phyloP scores from a whole-genome alignment of 768 basidiomycete genomes.

The Pulveroboletus ravenelii region DNA sequence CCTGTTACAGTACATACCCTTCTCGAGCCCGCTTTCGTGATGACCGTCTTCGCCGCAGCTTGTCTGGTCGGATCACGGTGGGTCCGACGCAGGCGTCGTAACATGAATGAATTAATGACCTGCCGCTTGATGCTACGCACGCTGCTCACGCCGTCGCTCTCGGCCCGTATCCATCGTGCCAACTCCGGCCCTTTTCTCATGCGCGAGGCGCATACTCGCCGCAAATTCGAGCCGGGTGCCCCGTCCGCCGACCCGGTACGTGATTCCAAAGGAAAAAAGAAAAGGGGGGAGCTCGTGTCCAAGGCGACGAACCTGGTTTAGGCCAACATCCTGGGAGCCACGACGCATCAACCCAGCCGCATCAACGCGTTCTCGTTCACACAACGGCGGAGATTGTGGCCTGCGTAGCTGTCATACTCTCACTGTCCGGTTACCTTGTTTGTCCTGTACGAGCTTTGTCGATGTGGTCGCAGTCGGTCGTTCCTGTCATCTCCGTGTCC shows the following conservation, averaged over 20 bases:
- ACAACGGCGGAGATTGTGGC: conserved; percentile 10
- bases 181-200: conserved; percentile 5
- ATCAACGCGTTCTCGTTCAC: conserved; percentile 1
- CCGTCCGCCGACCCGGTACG: conserved; percentile 3
- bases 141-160: conserved; percentile 14
- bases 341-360: not conserved
- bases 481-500: too few relatives aligned
- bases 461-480: too few relatives aligned
- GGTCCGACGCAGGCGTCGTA: not conserved
- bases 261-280: not conserved
- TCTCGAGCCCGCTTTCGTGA: conserved; percentile 8
- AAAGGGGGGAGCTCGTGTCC: not conserved
- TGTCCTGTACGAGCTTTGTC: not conserved
- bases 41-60: conserved; percentile 14
- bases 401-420: conserved; percentile 12
- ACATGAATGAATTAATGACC: not conserved
- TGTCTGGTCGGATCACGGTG: conserved; percentile 7
- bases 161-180: conserved; percentile 5
- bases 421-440: conserved; percentile 10
- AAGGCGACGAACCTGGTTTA: not conserved
- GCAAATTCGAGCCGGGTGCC: not conserved
- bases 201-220: conserved; percentile 1
- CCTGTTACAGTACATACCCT: not conserved
- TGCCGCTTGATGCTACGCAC: conserved; percentile 5
- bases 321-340: not conserved